phyloP scores from a whole-genome alignment of 2,329 filamentous ascomycete species.

The Dactylellina sp. region DNA sequence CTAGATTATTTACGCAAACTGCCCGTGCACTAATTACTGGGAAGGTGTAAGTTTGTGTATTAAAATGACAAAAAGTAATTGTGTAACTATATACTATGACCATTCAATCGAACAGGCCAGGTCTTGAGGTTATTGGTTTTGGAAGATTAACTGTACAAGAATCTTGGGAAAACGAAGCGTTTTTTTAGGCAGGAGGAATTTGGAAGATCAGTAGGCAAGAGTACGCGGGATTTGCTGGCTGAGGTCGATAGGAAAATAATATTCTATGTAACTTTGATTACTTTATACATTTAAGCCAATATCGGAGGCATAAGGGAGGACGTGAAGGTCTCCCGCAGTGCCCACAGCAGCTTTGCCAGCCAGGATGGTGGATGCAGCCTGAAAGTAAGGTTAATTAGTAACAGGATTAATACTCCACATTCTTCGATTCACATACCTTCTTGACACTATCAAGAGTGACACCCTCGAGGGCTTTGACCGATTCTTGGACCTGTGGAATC shows the following conservation, averaged over 20 bases:
- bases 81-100: constrained; percentile 44
- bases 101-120: constrained; percentile 20
- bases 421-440: constrained; percentile 72
- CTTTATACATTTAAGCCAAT: constrained; percentile 89
- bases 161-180: constrained; percentile 33
- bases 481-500: constrained; percentile 83
- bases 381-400: constrained; percentile 32
- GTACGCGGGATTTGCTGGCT: constrained; percentile 18
- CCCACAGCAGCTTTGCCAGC: constrained; percentile 90
- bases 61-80: constrained; percentile 7
- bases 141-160: constrained; percentile 56
- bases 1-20: no score
- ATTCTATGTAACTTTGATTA: constrained; percentile 26
- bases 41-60: background rate
- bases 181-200: constrained; percentile 29
- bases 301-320: constrained; percentile 92
- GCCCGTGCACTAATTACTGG: no score
- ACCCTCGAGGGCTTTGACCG: constrained; percentile 80
- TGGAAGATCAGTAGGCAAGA: constrained; percentile 20
- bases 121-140: constrained; percentile 40
- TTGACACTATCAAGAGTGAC: constrained; percentile 88
- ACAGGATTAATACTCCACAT: background rate
- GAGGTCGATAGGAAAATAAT: constrained; percentile 24
- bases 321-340: constrained; percentile 88
- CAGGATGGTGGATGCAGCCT: constrained; percentile 89